A percentile compares a stretch with the other conserved stretches of the same genome.
Conservation (phyloP, 768 basidiomycete genomes). For the Boletellus emodensis region DNA sequence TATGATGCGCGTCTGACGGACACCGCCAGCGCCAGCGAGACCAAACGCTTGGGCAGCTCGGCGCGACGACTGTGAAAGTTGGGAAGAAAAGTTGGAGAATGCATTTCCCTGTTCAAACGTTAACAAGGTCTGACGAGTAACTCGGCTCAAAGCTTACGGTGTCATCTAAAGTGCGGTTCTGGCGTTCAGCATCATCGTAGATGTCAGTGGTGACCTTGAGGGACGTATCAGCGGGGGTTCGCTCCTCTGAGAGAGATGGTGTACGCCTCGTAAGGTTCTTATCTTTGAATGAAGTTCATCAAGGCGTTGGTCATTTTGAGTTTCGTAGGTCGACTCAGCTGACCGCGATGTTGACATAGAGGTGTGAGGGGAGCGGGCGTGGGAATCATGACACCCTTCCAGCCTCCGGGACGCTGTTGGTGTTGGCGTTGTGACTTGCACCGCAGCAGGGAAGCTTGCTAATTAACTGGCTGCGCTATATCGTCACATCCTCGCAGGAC, state of each 20-base stretch:
- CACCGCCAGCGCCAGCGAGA: slow-evolving; percentile 51
- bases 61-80: slow-evolving; percentile 62
- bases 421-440: too few relatives aligned
- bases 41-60: slow-evolving; percentile 75
- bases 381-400: slow-evolving; percentile 15
- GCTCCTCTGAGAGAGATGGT: slow-evolving; percentile 14
- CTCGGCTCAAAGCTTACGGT: slow-evolving; percentile 46
- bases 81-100: slow-evolving; percentile 61
- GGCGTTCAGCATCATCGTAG: slow-evolving; percentile 77
- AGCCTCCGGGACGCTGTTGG: too few relatives aligned
- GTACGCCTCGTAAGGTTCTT: slow-evolving; percentile 74
- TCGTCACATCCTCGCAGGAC: too few relatives aligned
- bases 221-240: not conserved
- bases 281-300: slow-evolving; percentile 85
- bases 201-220: slow-evolving; percentile 83
- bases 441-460: too few relatives aligned
- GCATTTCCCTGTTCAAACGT: slow-evolving; percentile 47
- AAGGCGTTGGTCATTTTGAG: slow-evolving; percentile 80
- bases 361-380: slow-evolving; percentile 7
- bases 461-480: too few relatives aligned
- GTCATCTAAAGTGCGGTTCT: slow-evolving; percentile 74
- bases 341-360: slow-evolving; percentile 37
- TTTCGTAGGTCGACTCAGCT: slow-evolving; percentile 73
- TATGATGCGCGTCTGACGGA: slow-evolving; percentile 68
- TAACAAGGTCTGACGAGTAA: not conserved